Conservation (phyloP, 345 rosid genomes). For the Brassica incana region DNA sequence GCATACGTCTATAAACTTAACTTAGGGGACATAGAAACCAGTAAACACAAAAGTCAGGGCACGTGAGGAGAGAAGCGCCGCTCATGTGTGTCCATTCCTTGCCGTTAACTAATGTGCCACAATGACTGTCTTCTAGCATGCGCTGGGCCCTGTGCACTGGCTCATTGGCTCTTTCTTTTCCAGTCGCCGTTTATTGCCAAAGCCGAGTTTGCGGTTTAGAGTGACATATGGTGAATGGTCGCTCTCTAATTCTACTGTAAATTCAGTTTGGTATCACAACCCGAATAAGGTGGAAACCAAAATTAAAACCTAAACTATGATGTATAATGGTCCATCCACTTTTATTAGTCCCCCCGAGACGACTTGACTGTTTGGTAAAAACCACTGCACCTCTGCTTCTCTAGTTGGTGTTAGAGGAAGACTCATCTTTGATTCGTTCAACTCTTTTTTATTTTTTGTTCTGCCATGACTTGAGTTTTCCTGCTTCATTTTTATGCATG, state of each 20-base stretch:
- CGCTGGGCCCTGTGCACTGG: conserved; percentile 4
- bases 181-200: neutral
- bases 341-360: neutral
- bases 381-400: neutral
- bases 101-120: conserved; percentile 16
- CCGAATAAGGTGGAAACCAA: neutral
- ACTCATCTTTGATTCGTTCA: neutral
- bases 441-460: neutral
- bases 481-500: neutral
- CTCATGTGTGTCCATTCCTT: conserved; percentile 30
- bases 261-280: neutral
- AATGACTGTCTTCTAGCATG: conserved; percentile 4
- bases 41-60: neutral
- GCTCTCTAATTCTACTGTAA: neutral
- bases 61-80: conserved; percentile 20
- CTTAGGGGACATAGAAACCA: neutral
- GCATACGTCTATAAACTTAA: neutral
- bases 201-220: neutral
- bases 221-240: neutral
- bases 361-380: neutral
- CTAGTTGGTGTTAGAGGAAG: neutral
- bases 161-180: neutral
- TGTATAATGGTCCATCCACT: neutral
- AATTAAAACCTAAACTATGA: neutral
- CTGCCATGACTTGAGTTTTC: neutral